Conservation (phyloP, 225 moss, liverwort and hornwort species). For the Thuidium tamariscinum region DNA sequence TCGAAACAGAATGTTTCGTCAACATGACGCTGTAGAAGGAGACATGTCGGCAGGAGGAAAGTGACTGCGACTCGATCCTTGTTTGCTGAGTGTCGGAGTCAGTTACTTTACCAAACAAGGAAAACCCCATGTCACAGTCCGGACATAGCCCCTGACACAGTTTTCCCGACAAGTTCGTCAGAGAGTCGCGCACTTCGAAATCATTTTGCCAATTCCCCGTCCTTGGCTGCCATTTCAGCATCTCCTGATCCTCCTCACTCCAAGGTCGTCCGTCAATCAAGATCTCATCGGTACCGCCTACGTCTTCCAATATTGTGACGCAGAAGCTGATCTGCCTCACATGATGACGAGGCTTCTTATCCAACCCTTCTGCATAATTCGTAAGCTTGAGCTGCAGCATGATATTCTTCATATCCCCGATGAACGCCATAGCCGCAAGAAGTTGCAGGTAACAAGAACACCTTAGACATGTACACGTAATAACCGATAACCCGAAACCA, state of each 20-base stretch:
- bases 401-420: not conserved
- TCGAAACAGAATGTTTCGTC: not conserved
- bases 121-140: not conserved
- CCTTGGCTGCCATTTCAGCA: not conserved
- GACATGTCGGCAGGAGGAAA: not conserved
- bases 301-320: not conserved
- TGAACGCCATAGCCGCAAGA: not conserved
- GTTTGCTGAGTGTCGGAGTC: not conserved
- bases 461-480: not conserved
- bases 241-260: not conserved
- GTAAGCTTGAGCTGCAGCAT: not conserved
- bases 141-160: conserved; percentile 15
- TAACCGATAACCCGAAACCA: not conserved
- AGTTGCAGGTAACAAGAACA: too few species aligned
- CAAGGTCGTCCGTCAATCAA: not conserved
- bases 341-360: not conserved
- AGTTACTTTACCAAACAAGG: not conserved
- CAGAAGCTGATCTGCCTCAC: not conserved
- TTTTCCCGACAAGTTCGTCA: not conserved
- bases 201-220: not conserved
- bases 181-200: not conserved
- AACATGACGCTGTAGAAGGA: not conserved
- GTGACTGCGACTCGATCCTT: not conserved
- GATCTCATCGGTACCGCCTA: not conserved
- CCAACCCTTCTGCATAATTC: not conserved